phyloP scores from a whole-genome alignment of 352 stramenopile genomes.

The Globisporangium nagaii region DNA sequence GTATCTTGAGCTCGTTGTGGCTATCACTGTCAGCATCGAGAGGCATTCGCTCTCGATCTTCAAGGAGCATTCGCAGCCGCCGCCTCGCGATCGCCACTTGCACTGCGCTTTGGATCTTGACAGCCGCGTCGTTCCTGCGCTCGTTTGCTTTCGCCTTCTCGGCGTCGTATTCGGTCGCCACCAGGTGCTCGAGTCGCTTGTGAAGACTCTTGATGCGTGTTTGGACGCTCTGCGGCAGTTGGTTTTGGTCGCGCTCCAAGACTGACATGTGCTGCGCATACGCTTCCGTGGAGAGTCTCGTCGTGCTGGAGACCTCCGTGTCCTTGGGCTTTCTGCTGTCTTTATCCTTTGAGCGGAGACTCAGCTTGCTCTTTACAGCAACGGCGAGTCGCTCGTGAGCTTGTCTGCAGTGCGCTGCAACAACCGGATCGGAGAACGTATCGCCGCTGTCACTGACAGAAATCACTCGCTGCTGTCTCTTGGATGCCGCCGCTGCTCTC shows the following conservation, averaged over 20 bases:
- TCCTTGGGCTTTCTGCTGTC: neutral
- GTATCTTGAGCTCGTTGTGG: neutral
- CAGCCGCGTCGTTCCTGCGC: conserved; percentile 17
- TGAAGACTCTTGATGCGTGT: conserved; percentile 35
- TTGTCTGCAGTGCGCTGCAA: conserved; percentile 9
- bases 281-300: conserved; percentile 14
- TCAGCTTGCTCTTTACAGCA: conserved; percentile 16
- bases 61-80: conserved; percentile 32
- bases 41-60: neutral
- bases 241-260: conserved; percentile 18
- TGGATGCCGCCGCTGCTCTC: conserved; percentile 11
- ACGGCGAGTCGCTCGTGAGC: conserved; percentile 12
- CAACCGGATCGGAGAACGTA: conserved; percentile 5
- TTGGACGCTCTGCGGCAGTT: conserved; percentile 24
- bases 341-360: neutral
- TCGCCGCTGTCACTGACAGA: no score
- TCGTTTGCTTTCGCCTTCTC: conserved; percentile 15
- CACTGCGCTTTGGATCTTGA: conserved; percentile 40
- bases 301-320: neutral
- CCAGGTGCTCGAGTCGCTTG: conserved; percentile 24
- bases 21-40: neutral
- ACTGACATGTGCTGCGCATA: conserved; percentile 22
- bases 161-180: conserved; percentile 36
- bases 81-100: conserved; percentile 40
- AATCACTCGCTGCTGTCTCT: conserved; percentile 13